These are phyloP conservation scores for Aspergillus quadrilineatus DNA, from an alignment of 2,329 filamentous ascomycete species.

Conservation along the genomic window DNA sequence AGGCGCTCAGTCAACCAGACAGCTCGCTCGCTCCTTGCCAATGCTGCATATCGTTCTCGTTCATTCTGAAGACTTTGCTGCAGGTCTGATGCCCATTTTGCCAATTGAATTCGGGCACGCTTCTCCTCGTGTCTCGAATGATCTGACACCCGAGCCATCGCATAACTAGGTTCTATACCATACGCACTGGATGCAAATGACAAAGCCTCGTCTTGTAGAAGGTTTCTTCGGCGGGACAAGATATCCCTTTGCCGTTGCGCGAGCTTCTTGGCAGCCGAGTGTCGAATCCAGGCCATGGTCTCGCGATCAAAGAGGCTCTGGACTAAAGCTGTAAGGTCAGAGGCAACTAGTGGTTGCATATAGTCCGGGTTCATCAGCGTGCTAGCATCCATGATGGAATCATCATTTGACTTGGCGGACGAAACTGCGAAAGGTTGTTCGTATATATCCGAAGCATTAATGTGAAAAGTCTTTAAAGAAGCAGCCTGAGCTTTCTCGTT, in stretches of 20 bases:
- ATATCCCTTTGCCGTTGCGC: constrained; percentile 62
- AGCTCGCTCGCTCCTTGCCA: constrained; percentile 63
- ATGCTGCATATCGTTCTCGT: constrained; percentile 64
- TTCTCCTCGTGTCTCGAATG: constrained; percentile 61
- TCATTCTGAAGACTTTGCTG: constrained; percentile 74
- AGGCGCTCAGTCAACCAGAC: constrained; percentile 68
- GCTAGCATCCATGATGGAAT: constrained; percentile 87
- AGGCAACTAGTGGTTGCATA: constrained; percentile 72
- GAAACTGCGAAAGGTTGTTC: constrained; percentile 71
- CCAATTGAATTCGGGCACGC: constrained; percentile 67
- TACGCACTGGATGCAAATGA: constrained; percentile 29
- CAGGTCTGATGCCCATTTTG: constrained; percentile 78
- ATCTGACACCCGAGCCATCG: constrained; percentile 61
- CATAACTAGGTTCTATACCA: constrained; percentile 49
- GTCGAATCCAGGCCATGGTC: constrained; percentile 76
- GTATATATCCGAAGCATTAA: constrained; percentile 36
- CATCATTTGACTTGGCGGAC: constrained; percentile 67
- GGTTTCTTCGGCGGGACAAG: constrained; percentile 11
- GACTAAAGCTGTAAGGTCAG: constrained; percentile 71
- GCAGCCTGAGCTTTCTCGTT: constrained; percentile 39
- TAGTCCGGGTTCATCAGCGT: constrained; percentile 92
- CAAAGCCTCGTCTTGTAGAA: constrained; percentile 19
- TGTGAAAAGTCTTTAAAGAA: constrained; percentile 63
- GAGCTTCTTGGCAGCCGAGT: constrained; percentile 79
- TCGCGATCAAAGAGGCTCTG: constrained; percentile 73